These are phyloP conservation scores for Acrodontium crateriforme DNA, from an alignment of 2,329 filamentous ascomycete species.

Conservation along the genomic window DNA sequence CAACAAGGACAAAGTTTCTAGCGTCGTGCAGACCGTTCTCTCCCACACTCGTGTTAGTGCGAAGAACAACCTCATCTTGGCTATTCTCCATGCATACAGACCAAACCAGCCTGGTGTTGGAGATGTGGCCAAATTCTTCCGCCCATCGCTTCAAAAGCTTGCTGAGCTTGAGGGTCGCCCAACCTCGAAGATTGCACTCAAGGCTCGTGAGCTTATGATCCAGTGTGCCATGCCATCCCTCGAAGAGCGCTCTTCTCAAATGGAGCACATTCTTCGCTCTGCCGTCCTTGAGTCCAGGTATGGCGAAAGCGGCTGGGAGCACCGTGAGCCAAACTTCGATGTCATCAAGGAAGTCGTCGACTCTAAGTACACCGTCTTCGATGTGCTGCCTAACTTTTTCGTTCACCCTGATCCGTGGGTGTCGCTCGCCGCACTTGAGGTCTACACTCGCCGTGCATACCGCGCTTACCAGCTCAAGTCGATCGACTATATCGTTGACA, in stretches of 20 bases:
- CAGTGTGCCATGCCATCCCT: conserved; percentile 92
- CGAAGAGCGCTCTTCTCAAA: conserved; percentile 86
- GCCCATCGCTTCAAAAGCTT: conserved; percentile 66
- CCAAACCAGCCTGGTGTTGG: conserved; percentile 86
- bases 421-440: conserved; percentile 80
- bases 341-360: conserved; percentile 96
- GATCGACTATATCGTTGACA: conserved; percentile 72
- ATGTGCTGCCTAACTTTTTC: conserved; percentile 91
- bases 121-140: conserved; percentile 79
- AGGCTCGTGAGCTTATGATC: conserved; percentile 93
- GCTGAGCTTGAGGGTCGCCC: conserved; percentile 77
- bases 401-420: conserved; percentile 90
- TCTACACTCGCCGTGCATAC: conserved; percentile 92
- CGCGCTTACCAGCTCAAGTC: conserved; percentile 85
- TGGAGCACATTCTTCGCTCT: conserved; percentile 96
- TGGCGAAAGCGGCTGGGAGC: conserved; percentile 92
- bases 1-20: conserved; percentile 80
- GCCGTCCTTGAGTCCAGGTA: conserved; percentile 95
- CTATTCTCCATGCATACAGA: conserved; percentile 84
- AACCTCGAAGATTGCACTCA: conserved; percentile 91
- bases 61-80: conserved; percentile 87
- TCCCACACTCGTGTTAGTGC: conserved; percentile 85
- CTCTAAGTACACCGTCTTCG: conserved; percentile 96
- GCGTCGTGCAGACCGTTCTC: conserved; percentile 76
- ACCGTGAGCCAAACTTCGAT: conserved; percentile 79